These are phyloP conservation scores for Pterocarpus macrocarpus DNA, from an alignment of 306 rosid species.

Conservation along the genomic window DNA sequence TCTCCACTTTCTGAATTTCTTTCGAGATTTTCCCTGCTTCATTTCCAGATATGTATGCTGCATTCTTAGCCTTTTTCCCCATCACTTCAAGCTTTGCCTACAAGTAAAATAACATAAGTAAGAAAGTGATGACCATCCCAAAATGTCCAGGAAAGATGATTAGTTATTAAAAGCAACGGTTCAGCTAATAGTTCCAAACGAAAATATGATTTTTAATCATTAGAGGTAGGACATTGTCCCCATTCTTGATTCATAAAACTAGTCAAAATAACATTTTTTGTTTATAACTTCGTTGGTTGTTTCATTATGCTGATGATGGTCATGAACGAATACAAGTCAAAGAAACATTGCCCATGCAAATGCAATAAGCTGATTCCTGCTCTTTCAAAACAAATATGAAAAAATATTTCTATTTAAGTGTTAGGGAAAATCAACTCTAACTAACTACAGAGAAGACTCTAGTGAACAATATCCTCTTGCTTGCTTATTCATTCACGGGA, in stretches of 20 bases:
- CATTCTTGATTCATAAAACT: not conserved
- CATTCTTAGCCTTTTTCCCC: conserved; percentile 99
- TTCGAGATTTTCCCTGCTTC: conserved; percentile 97
- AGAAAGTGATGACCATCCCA: not conserved
- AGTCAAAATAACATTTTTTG: not conserved
- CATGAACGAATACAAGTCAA: no score
- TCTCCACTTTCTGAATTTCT: conserved; percentile 99
- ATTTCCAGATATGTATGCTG: conserved; percentile 89
- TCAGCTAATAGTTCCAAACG: conserved; percentile 5
- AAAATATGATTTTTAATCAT: conserved; percentile 1
- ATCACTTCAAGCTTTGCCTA: conserved; percentile 97
- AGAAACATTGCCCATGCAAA: not conserved
- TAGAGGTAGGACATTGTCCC: not conserved
- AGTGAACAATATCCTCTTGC: not conserved
- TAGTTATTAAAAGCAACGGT: not conserved
- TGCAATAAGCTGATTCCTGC: not conserved
- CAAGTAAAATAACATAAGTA: conserved; percentile 36
- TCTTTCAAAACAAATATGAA: conserved; percentile 3
- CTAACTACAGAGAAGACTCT: not conserved
- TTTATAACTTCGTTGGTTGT: no score
- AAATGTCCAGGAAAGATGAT: conserved; percentile 19
- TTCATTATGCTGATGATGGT: no score
- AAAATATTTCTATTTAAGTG: not conserved
- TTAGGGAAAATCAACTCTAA: not conserved
- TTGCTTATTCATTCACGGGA: not conserved